Percentiles rank a stretch among this genome's conserved stretches.
Conservation (phyloP, 495 filamentous ascomycete species). For the Penicillium simplicissimum region DNA sequence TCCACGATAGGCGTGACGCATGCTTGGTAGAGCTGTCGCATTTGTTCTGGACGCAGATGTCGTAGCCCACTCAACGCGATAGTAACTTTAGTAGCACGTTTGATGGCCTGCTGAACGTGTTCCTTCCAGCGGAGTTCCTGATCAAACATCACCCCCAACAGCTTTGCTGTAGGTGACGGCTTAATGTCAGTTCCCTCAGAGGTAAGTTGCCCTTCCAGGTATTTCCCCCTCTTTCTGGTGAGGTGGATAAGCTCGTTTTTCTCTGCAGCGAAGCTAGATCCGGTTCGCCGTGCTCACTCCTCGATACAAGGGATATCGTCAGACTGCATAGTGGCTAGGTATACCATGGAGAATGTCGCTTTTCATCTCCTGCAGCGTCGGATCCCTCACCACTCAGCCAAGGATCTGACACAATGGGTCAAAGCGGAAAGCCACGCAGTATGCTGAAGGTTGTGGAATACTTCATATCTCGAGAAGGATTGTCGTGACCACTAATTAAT, state of each 20-base stretch:
- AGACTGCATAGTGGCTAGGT: conserved; percentile 17
- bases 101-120: conserved; percentile 2
- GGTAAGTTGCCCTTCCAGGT: background rate
- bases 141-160: conserved; percentile 8
- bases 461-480: no score
- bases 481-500: no score
- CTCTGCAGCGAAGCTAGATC: conserved; percentile 21
- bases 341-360: no score
- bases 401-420: no score
- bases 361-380: no score
- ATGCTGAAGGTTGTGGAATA: no score
- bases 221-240: conserved; percentile 14
- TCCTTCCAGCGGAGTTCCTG: conserved; percentile 3
- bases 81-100: conserved; percentile 3
- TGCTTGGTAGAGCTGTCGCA: conserved; percentile 14
- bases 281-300: conserved; percentile 15
- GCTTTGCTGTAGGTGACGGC: conserved; percentile 1
- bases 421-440: no score
- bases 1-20: conserved; percentile 10
- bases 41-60: conserved; percentile 12
- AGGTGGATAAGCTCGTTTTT: conserved; percentile 33
- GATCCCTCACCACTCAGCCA: no score
- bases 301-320: conserved; percentile 24
- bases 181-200: background rate
- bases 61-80: conserved; percentile 8